Conservation (phyloP, 345 rosid species). For the Eutrema yunnanense region DNA sequence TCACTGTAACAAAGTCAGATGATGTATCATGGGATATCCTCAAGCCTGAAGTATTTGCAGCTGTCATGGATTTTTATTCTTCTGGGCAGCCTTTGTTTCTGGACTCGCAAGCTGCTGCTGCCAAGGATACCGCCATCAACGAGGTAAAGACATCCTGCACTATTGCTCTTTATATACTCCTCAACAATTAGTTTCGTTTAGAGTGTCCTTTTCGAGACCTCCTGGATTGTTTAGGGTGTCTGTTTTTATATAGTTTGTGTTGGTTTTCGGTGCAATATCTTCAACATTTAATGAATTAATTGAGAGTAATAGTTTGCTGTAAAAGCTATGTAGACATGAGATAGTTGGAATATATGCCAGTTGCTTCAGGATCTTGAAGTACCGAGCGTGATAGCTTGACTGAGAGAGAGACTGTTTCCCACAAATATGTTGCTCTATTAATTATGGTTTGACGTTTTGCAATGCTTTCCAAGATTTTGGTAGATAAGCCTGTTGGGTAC, state of each 20-base stretch:
- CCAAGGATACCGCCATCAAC: slow-evolving; percentile 82
- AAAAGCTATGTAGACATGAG: background rate
- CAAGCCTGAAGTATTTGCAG: slow-evolving; percentile 91
- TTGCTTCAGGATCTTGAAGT: background rate
- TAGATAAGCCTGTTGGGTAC: background rate
- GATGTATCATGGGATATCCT: slow-evolving; percentile 85
- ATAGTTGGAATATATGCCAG: background rate
- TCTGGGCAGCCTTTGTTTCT: slow-evolving; percentile 86
- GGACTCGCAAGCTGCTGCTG: slow-evolving; percentile 59
- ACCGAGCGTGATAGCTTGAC: background rate
- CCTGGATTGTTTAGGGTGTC: background rate
- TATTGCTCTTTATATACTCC: background rate
- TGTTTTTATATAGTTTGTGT: background rate
- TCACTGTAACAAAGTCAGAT: slow-evolving; percentile 86
- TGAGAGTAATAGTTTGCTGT: background rate
- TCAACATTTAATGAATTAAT: background rate
- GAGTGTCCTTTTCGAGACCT: background rate
- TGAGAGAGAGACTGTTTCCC: background rate
- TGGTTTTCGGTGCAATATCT: background rate
- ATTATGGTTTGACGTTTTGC: background rate
- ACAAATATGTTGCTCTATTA: background rate
- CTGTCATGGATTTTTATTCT: slow-evolving; percentile 89
- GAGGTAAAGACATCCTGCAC: slow-evolving; percentile 36
- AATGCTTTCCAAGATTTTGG: background rate
- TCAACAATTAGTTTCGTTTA: background rate